Percentiles rank a stretch among this genome's conserved stretches.
phyloP scores from a whole-genome alignment of 2,329 filamentous ascomycete genomes.

The Talaromyces sp. region DNA sequence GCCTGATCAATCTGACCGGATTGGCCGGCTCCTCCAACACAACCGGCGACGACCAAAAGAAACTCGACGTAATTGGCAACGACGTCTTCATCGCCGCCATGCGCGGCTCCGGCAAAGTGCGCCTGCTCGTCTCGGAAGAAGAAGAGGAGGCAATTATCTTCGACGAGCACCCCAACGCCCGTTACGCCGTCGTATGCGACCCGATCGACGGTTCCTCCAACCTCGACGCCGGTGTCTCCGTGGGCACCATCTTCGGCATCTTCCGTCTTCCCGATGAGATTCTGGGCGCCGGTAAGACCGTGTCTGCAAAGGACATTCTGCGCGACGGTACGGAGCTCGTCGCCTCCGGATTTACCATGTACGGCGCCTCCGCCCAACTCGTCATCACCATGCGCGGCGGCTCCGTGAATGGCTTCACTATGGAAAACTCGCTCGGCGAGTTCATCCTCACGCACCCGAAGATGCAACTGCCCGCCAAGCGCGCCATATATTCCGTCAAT shows the following conservation, averaged over 20 bases:
- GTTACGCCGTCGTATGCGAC: slow-evolving; percentile 94
- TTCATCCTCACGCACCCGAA: slow-evolving; percentile 97
- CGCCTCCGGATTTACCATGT: slow-evolving; percentile 99
- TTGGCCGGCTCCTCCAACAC: slow-evolving; percentile 91
- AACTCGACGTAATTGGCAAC: slow-evolving; percentile 98
- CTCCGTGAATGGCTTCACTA: slow-evolving; percentile 92
- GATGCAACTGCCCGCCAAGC: slow-evolving; percentile 78
- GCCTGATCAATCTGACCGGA: slow-evolving; percentile 90
- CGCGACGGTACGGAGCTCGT: slow-evolving; percentile 87
- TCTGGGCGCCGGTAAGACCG: slow-evolving; percentile 54
- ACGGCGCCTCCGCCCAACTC: slow-evolving; percentile 91
- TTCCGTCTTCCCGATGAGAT: slow-evolving; percentile 77
- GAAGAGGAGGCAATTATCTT: slow-evolving; percentile 92
- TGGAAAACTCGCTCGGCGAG: slow-evolving; percentile 94
- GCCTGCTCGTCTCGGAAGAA: slow-evolving; percentile 93
- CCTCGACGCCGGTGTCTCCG: slow-evolving; percentile 93
- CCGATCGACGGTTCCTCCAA: slow-evolving; percentile 98
- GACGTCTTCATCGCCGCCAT: slow-evolving; percentile 96
- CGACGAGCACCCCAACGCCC: slow-evolving; percentile 65
- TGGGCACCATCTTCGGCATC: slow-evolving; percentile 94
- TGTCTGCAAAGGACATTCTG: slow-evolving; percentile 66
- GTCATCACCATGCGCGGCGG: slow-evolving; percentile 96
- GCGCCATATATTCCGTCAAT: slow-evolving; percentile 95
- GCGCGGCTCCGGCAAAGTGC: slow-evolving; percentile 85
- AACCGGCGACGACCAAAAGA: slow-evolving; percentile 98